phyloP scores from a whole-genome alignment of 257 asterid genomes.

The Ehretia macrophylla region DNA sequence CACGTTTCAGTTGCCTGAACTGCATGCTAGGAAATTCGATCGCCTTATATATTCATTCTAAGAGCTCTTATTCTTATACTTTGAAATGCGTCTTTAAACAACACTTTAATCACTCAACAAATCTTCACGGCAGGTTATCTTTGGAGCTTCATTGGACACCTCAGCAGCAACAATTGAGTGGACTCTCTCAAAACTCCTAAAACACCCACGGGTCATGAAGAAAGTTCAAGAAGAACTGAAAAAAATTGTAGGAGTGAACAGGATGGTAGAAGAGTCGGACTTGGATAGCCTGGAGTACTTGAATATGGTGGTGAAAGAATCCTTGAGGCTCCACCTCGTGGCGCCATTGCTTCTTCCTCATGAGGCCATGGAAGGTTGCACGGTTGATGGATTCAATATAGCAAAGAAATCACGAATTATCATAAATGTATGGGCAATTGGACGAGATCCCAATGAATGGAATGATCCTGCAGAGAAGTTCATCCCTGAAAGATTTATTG shows the following conservation, averaged over 20 bases:
- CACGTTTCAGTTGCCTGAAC: too few relatives aligned
- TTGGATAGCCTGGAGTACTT: conserved; percentile 14
- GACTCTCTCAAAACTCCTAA: conserved; percentile 18
- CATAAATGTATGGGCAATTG: conserved; percentile 19
- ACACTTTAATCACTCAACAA: too few relatives aligned
- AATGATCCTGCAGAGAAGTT: conserved; percentile 23
- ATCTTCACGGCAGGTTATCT: conserved; percentile 16
- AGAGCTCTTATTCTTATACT: too few relatives aligned
- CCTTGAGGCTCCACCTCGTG: conserved; percentile 25
- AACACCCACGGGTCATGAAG: conserved; percentile 17
- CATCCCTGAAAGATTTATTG: conserved; percentile 21
- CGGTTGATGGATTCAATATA: conserved; percentile 15
- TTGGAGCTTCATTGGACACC: conserved; percentile 26
- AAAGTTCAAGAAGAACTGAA: conserved; percentile 22
- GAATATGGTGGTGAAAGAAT: conserved; percentile 23
- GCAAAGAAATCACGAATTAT: conserved; percentile 9
- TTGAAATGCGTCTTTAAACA: too few relatives aligned
- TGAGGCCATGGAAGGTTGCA: conserved; percentile 21
- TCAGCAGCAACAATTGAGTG: conserved; percentile 20
- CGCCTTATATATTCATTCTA: too few relatives aligned
- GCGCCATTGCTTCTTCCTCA: conserved; percentile 25
- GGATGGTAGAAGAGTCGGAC: conserved; percentile 20
- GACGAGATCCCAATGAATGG: conserved; percentile 25
- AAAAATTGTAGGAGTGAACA: conserved; percentile 21
- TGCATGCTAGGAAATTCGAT: too few relatives aligned